Conservation (phyloP, 2,329 filamentous ascomycete genomes). For the Hansfordia pulvinata region DNA sequence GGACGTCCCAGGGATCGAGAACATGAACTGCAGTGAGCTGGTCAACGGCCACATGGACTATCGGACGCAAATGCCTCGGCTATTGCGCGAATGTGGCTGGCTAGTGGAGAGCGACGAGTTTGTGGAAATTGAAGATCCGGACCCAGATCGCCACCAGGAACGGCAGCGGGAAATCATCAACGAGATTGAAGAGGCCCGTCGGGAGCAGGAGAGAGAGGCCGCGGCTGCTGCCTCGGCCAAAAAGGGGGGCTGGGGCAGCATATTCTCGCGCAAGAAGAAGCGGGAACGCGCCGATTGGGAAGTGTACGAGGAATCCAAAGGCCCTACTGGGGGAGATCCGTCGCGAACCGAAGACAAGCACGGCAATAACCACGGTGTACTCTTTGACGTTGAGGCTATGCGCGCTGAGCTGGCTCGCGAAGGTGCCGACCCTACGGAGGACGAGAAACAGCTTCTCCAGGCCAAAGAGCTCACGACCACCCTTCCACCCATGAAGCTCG, state of each 20-base stretch:
- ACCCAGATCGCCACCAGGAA: constrained; percentile 81
- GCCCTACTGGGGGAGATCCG: constrained; percentile 9
- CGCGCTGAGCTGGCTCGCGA: constrained; percentile 70
- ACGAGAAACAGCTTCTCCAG: constrained; percentile 26
- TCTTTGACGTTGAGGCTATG: constrained; percentile 95
- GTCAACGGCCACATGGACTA: constrained; percentile 96
- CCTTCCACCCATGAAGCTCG: constrained; percentile 78
- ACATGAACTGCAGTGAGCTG: constrained; percentile 72
- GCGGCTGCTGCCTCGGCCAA: constrained; percentile 53
- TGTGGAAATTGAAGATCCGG: constrained; percentile 89
- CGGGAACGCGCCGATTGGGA: constrained; percentile 82
- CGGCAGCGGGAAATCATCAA: constrained; percentile 87
- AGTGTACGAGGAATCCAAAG: constrained; percentile 66
- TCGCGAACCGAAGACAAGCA: constrained; percentile 29
- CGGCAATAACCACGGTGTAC: constrained; percentile 46
- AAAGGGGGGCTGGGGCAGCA: constrained; percentile 36
- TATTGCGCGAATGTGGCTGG: constrained; percentile 84
- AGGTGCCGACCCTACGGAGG: constrained; percentile 30
- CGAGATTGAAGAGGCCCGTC: constrained; percentile 90
- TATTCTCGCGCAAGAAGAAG: constrained; percentile 77
- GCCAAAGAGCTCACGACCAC: constrained; percentile 79
- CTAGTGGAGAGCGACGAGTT: constrained; percentile 87
- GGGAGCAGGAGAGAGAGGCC: constrained; percentile 68
- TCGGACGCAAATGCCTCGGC: constrained; percentile 75
- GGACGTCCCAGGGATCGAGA: constrained; percentile 69